Percentiles rank a stretch among this genome's conserved stretches.
Evolutionary conservation across 176 grass and related monocot genomes (phyloP).

Genomic region (Zoysia japonica): DNA sequence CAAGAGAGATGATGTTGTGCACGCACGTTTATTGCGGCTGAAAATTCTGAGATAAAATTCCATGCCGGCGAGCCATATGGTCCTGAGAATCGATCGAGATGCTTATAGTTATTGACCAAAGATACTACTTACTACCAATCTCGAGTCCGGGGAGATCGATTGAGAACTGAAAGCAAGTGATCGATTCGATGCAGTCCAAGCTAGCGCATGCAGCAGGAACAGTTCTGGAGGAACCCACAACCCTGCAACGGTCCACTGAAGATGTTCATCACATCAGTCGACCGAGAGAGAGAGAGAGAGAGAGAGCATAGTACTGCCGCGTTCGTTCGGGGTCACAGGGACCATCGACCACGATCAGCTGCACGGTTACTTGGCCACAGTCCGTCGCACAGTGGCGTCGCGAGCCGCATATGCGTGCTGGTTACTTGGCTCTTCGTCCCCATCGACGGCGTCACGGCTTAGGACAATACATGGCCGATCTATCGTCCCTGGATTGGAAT

Average conservation of each 20-base stretch:
- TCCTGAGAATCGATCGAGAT: not conserved
- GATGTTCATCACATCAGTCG: conserved; percentile 14
- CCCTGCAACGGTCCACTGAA: not conserved
- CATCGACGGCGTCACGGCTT: not conserved
- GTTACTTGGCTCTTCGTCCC: not conserved
- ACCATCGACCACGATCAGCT: not conserved
- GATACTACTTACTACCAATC: not conserved
- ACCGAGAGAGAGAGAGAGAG: too few relatives aligned
- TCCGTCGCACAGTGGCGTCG: not conserved
- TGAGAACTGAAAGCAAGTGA: too few relatives aligned
- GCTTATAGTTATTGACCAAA: too few relatives aligned
- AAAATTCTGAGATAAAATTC: not conserved
- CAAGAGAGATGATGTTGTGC: too few relatives aligned
- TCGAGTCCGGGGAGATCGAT: not conserved
- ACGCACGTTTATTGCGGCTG: not conserved
- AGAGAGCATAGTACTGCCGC: not conserved
- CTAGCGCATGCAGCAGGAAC: not conserved
- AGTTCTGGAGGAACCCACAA: conserved; percentile 6
- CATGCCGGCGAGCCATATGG: not conserved
- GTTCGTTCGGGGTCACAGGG: not conserved
- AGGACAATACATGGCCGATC: not conserved
- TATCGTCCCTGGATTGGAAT: not conserved
- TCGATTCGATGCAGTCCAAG: too few relatives aligned
- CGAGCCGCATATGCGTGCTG: not conserved
- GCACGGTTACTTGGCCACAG: conserved; percentile 5